These are phyloP conservation scores for Podaxis sp. DNA, from an alignment of 768 basidiomycete genomes.

Conservation along the genomic window DNA sequence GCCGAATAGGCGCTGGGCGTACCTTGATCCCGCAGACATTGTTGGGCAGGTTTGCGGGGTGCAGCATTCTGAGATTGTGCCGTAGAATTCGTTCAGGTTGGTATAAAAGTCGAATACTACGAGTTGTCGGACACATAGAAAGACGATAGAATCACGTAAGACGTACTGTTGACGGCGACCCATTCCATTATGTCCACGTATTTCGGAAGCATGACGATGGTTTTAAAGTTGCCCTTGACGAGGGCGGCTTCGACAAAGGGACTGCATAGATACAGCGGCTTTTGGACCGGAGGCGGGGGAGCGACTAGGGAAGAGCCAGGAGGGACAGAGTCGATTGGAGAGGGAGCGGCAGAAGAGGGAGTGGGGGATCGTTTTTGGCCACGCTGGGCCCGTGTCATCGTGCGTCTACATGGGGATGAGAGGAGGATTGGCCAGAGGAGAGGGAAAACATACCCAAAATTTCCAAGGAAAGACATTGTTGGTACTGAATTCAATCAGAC, in stretches of 20 bases:
- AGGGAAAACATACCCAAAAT: constrained; percentile 5
- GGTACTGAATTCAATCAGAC: background rate
- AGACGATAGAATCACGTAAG: constrained; percentile 17
- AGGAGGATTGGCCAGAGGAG: background rate
- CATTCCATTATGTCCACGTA: constrained; percentile 99
- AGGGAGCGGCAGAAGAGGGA: background rate
- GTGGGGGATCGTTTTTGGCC: constrained; percentile 6
- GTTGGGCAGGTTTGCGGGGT: constrained; percentile 85
- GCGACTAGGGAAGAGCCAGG: background rate
- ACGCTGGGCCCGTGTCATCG: constrained; percentile 11
- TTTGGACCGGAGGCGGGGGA: background rate
- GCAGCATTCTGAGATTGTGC: constrained; percentile 91
- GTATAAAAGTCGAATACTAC: constrained; percentile 97
- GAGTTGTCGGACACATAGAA: background rate
- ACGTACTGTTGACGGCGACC: constrained; percentile 78
- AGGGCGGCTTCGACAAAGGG: constrained; percentile 97
- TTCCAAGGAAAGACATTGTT: constrained; percentile 12
- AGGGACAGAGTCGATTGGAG: constrained; percentile 2
- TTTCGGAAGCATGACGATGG: constrained; percentile 92
- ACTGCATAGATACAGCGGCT: constrained; percentile 83
- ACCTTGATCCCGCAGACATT: constrained; percentile 93
- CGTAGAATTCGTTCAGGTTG: constrained; percentile 96
- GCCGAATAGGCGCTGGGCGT: constrained; percentile 26
- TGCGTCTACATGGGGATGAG: constrained; percentile 4
- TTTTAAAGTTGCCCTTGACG: constrained; percentile 98